These are phyloP conservation scores for Phytophthora macrochlamydospora DNA, from an alignment of 352 stramenopile genomes.

Conservation along the genomic window DNA sequence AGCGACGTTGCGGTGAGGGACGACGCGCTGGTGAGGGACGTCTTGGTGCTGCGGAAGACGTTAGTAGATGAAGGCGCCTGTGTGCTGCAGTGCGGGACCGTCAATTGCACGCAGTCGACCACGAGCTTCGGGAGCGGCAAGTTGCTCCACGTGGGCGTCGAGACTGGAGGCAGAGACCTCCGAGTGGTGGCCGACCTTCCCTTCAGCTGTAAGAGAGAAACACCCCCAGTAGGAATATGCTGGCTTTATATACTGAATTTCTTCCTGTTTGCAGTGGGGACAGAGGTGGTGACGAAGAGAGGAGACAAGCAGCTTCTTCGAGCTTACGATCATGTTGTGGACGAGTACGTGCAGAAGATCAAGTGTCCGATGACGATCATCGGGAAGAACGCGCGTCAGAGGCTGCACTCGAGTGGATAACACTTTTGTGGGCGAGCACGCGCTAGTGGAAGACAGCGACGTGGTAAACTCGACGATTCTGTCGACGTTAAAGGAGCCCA, in stretches of 20 bases:
- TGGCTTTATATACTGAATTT: not conserved
- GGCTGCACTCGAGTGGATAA: slow-evolving; percentile 64
- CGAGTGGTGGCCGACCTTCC: slow-evolving; percentile 74
- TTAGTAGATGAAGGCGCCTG: slow-evolving; percentile 54
- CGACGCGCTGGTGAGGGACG: slow-evolving; percentile 79
- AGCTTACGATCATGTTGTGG: slow-evolving; percentile 55
- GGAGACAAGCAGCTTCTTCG: slow-evolving; percentile 43
- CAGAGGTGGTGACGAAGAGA: slow-evolving; percentile 46
- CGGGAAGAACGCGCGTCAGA: slow-evolving; percentile 51
- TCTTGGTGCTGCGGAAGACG: slow-evolving; percentile 51
- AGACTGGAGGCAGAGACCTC: slow-evolving; percentile 79
- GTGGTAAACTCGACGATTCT: slow-evolving; percentile 69
- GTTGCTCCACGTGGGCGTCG: slow-evolving; percentile 78
- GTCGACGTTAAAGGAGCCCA: slow-evolving; percentile 56
- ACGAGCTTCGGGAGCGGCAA: slow-evolving; percentile 58
- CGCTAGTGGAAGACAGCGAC: slow-evolving; percentile 65
- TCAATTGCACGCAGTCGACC: slow-evolving; percentile 35
- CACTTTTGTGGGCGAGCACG: slow-evolving; percentile 68
- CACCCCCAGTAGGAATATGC: not conserved
- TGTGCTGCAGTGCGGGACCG: slow-evolving; percentile 71
- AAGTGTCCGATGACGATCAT: slow-evolving; percentile 60
- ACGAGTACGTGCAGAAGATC: slow-evolving; percentile 55
- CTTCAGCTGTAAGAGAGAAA: slow-evolving; percentile 48
- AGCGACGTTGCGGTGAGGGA: slow-evolving; percentile 69
- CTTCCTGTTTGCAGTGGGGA: slow-evolving; percentile 31